These are phyloP conservation scores for Thelonectria rubi DNA, from an alignment of 2,329 filamentous ascomycete genomes.

Conservation along the genomic window DNA sequence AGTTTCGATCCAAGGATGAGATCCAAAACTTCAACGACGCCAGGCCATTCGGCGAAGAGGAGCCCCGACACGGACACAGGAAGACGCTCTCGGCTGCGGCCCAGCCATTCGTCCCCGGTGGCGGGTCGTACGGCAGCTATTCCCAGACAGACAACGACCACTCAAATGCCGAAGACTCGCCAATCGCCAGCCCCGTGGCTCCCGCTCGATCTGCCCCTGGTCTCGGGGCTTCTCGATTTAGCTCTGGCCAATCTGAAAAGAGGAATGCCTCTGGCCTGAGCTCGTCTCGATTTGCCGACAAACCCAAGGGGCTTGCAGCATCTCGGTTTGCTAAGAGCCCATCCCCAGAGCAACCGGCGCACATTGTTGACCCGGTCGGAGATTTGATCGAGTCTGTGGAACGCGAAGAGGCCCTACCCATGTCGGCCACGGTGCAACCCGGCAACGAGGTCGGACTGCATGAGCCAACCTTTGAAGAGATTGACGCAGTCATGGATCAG, in stretches of 20 bases:
- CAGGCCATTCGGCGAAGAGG: slow-evolving; percentile 57
- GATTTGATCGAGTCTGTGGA: slow-evolving; percentile 45
- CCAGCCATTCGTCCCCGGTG: slow-evolving; percentile 69
- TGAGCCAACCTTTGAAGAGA: slow-evolving; percentile 77
- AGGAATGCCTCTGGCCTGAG: slow-evolving; percentile 50
- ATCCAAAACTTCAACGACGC: slow-evolving; percentile 62
- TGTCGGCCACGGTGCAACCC: slow-evolving; percentile 27
- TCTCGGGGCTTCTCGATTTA: slow-evolving; percentile 35
- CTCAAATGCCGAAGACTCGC: slow-evolving; percentile 37
- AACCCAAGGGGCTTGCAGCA: slow-evolving; percentile 53
- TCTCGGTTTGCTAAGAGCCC: slow-evolving; percentile 57
- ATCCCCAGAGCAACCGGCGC: slow-evolving; percentile 40
- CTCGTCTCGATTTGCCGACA: slow-evolving; percentile 60
- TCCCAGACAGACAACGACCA: slow-evolving; percentile 34
- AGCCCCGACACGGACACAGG: slow-evolving; percentile 54
- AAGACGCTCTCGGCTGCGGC: slow-evolving; percentile 73
- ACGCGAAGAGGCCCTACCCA: slow-evolving; percentile 35
- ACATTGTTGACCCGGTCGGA: slow-evolving; percentile 40
- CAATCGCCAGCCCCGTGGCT: slow-evolving; percentile 30
- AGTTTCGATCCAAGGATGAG: slow-evolving; percentile 62
- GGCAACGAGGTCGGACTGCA: slow-evolving; percentile 35
- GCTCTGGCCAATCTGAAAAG: slow-evolving; percentile 35
- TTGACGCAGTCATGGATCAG: slow-evolving; percentile 91
- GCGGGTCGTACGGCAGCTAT: slow-evolving; percentile 38
- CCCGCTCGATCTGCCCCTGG: slow-evolving; percentile 33